Conservation (phyloP, 768 basidiomycete species). For the Auriscalpium vulgare region DNA sequence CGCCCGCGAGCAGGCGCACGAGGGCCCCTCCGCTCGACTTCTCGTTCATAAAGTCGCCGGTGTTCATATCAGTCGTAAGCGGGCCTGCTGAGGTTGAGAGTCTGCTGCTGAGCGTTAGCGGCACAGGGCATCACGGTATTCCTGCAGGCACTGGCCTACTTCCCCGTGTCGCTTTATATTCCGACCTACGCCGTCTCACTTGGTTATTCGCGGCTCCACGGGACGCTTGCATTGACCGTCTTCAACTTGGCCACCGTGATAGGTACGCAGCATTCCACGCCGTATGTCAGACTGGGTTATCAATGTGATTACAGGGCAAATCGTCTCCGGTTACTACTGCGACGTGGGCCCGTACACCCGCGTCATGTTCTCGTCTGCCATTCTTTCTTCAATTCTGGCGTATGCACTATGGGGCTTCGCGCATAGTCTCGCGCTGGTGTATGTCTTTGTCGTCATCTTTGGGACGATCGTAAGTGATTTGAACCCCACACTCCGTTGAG, state of each 20-base stretch:
- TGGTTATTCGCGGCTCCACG: slow-evolving; percentile 13
- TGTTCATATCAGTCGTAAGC: slow-evolving; percentile 19
- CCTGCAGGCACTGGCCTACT: slow-evolving; percentile 20
- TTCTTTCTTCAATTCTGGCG: slow-evolving; percentile 12
- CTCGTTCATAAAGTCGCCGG: slow-evolving; percentile 13
- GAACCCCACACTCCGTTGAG: background rate
- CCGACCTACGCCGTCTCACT: slow-evolving; percentile 15
- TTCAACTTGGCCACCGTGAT: slow-evolving; percentile 20
- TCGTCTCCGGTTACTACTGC: slow-evolving; percentile 18
- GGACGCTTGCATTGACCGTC: slow-evolving; percentile 16
- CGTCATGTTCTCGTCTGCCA: slow-evolving; percentile 15
- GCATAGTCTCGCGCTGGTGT: slow-evolving; percentile 13
- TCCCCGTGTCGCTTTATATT: slow-evolving; percentile 21
- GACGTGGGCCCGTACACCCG: slow-evolving; percentile 19
- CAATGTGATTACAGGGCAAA: slow-evolving; percentile 7
- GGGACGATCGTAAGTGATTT: slow-evolving; percentile 14
- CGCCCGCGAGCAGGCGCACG: slow-evolving; percentile 8
- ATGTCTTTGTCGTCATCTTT: slow-evolving; percentile 18
- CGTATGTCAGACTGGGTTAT: background rate
- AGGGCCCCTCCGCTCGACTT: slow-evolving; percentile 15
- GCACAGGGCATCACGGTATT: slow-evolving; percentile 11
- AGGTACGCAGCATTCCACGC: background rate
- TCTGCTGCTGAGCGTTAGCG: too few species aligned
- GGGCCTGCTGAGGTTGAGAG: too few species aligned
- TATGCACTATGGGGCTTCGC: slow-evolving; percentile 20